phyloP scores from a whole-genome alignment of 2,329 filamentous ascomycete genomes.

The Bimuria novae-zelandiae region DNA sequence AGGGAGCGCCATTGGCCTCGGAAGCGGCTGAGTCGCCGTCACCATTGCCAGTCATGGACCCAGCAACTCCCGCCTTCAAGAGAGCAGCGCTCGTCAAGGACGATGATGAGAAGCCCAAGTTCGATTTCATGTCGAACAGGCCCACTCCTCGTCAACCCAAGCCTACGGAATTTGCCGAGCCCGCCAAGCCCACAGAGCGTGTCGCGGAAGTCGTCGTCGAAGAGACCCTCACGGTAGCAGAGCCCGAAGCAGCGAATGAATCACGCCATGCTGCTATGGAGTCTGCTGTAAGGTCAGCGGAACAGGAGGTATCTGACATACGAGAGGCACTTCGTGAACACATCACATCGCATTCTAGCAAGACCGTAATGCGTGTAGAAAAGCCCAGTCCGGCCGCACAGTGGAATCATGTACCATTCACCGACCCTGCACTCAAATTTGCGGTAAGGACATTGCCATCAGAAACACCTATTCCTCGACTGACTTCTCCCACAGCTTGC shows the following conservation, averaged over 20 bases:
- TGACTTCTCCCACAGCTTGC: constrained; percentile 61
- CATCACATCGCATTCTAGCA: constrained; percentile 11
- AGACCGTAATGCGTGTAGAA: constrained; percentile 3
- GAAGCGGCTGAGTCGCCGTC: constrained; percentile 14
- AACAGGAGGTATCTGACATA: constrained; percentile 21
- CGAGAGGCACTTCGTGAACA: constrained; percentile 18
- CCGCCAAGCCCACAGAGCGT: constrained; percentile 10
- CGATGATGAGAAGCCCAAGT: constrained; percentile 34
- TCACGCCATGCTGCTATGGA: constrained; percentile 19
- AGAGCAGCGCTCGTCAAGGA: constrained; percentile 34
- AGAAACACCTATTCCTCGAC: constrained; percentile 4
- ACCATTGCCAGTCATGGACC: constrained; percentile 30
- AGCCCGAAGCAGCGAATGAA: constrained; percentile 5
- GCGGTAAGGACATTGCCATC: constrained; percentile 33
- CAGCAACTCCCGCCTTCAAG: constrained; percentile 31
- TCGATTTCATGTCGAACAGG: constrained; percentile 45
- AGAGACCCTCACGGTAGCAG: background rate
- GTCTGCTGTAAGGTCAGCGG: constrained; percentile 17
- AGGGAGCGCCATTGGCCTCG: constrained; percentile 18
- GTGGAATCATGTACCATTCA: constrained; percentile 35
- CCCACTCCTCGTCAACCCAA: constrained; percentile 33
- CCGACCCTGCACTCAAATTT: constrained; percentile 38
- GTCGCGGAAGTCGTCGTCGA: background rate
- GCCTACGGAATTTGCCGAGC: constrained; percentile 22
- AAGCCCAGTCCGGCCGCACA: constrained; percentile 19